Base-by-base conservation (phyloP, 2,329 filamentous ascomycete genomes). In the Fusarium caatingaense region DNA sequence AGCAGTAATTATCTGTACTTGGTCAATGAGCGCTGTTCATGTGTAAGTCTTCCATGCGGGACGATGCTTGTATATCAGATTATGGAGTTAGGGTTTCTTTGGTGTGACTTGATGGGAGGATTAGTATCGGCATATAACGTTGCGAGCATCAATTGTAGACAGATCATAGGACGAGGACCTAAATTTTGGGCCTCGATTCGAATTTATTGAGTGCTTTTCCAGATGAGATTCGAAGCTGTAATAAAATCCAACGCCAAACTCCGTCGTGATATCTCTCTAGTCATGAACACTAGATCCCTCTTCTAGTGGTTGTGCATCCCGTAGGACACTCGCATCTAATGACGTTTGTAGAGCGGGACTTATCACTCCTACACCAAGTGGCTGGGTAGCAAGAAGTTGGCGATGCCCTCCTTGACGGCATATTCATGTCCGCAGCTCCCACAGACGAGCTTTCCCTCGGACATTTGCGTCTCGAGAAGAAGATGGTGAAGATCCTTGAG, bases 391-490 rank as follows among this genome's bases (percentile, higher is more conserved):
- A 99, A 82, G 77, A 99, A 99, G 81, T 98, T 98, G 64, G 94
- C 93, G 79, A 98, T 97, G 8, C 96, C 96, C 82, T 99, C 95
- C 78, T 96, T 94, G 68, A 99, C 91, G 63, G 90, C 90, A 81
- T 98, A 99, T 83, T 97, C 93, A 78, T 98, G 95, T 49, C 92
- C 93, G 78, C 96, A 99, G 80, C 92, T 92, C 49, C 89, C 94
- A 79, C 96, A 99, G 8, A 94, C 92, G 70, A 99, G 85, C 81
- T 93, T 95, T 5, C 96, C 96, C 81, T 95, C 92, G 40, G 89
- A 87, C 64, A 99, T 92, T 76, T 94, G 92, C 64, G 96, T 99
- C 86, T 98, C 93, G 72, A 98, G 85, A 40, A 98, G 84, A 57
- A 98, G 80, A 23, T 88, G 87, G 80, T 98, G 94, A 76, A 98